phyloP scores from a whole-genome alignment of 1,139 yeast species.

The Magnusiomyces paraingens region DNA sequence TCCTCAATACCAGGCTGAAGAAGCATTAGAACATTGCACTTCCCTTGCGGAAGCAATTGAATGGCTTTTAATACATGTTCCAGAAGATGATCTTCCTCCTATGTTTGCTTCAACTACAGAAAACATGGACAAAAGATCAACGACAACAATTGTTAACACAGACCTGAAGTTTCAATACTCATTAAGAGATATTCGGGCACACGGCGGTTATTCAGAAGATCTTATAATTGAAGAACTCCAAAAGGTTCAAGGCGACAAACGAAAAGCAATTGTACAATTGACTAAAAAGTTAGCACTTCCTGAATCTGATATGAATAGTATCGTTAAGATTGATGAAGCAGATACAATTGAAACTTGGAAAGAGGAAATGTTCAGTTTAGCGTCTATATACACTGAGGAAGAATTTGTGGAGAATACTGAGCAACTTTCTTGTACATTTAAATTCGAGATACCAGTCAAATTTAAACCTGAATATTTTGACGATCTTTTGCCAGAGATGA shows the following conservation, averaged over 20 bases:
- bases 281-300: slow-evolving; percentile 32
- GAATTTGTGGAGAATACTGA: slow-evolving; percentile 11
- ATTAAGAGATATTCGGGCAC: slow-evolving; percentile 48
- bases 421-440: slow-evolving; percentile 5
- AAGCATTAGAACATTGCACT: slow-evolving; percentile 58
- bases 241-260: slow-evolving; percentile 41
- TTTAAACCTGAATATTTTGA: neutral
- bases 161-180: slow-evolving; percentile 42
- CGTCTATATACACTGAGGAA: slow-evolving; percentile 43
- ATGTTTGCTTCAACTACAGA: slow-evolving; percentile 34
- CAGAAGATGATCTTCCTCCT: slow-evolving; percentile 85
- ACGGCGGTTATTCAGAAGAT: slow-evolving; percentile 63
- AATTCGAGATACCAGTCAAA: neutral
- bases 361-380: slow-evolving; percentile 69
- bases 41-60: slow-evolving; percentile 50
- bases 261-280: slow-evolving; percentile 44
- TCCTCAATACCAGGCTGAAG: slow-evolving; percentile 59
- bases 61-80: slow-evolving; percentile 81
- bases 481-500: too few relatives aligned
- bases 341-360: slow-evolving; percentile 43
- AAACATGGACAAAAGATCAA: slow-evolving; percentile 22
- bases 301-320: neutral
- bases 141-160: slow-evolving; percentile 33
- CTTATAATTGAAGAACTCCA: slow-evolving; percentile 49
- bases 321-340: slow-evolving; percentile 4